These are phyloP conservation scores for Solanum hybrid DNA, from an alignment of 305 asterid genomes.

Conservation along the genomic window DNA sequence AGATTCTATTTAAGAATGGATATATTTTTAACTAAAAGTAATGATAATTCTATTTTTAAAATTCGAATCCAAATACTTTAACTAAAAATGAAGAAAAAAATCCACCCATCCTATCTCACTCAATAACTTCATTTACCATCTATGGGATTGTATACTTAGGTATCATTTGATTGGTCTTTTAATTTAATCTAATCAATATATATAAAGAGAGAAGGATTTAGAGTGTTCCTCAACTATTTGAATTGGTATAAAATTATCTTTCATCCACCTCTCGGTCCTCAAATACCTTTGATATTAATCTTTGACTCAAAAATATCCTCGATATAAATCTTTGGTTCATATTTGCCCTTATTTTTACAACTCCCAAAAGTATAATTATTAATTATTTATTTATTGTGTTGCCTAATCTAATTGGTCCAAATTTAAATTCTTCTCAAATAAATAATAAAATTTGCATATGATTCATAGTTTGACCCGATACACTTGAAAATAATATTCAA, in stretches of 20 bases:
- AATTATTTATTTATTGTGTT: background rate
- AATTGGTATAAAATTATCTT: too few relatives aligned
- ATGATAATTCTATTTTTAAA: background rate
- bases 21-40: background rate
- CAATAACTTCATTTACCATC: background rate
- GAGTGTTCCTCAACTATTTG: background rate
- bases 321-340: background rate
- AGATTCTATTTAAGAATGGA: background rate
- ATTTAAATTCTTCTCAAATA: background rate
- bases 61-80: background rate
- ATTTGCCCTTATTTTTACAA: too few relatives aligned
- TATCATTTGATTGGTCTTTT: background rate
- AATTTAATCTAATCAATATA: background rate
- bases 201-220: background rate
- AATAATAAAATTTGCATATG: background rate
- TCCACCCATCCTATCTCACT: background rate
- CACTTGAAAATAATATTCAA: background rate
- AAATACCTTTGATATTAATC: too few relatives aligned
- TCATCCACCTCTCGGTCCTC: rapidly evolving
- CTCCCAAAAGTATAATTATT: too few relatives aligned
- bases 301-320: background rate
- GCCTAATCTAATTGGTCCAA: background rate
- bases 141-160: background rate
- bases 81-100: background rate
- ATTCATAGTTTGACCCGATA: background rate